Conservation (phyloP, 202 grass and related monocot species). For the Carex arenaria region DNA sequence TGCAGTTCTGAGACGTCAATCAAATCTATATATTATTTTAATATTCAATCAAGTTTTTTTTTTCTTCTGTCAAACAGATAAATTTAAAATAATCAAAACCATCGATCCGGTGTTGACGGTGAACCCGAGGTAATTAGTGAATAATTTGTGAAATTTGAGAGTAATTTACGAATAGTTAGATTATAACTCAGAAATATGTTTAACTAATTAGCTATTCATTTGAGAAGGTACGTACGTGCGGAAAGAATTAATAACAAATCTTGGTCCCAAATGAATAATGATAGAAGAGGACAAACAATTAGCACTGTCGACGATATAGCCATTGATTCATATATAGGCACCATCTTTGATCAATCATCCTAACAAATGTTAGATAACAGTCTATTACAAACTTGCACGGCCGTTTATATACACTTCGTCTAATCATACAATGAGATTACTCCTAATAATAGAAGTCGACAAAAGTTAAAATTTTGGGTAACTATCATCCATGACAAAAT, state of each 20-base stretch:
- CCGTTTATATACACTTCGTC: too few relatives aligned
- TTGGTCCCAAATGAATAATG: background rate
- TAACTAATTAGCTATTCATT: background rate
- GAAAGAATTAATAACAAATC: background rate
- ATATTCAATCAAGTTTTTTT: too few relatives aligned
- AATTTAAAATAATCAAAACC: background rate
- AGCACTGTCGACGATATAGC: background rate
- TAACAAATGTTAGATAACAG: background rate
- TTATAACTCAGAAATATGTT: background rate
- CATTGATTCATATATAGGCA: background rate
- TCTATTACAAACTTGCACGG: background rate
- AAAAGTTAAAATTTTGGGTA: too few relatives aligned
- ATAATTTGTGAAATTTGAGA: too few relatives aligned
- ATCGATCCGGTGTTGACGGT: too few relatives aligned
- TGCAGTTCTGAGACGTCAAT: background rate
- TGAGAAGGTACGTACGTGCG: background rate
- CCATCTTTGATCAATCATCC: background rate
- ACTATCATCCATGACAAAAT: background rate
- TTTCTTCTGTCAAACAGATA: background rate
- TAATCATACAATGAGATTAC: too few relatives aligned
- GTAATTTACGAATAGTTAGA: background rate
- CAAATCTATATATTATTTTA: background rate
- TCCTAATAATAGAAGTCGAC: too few relatives aligned
- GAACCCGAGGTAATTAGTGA: too few relatives aligned
- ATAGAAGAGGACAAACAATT: background rate